A percentile compares a stretch with the other conserved stretches of the same genome.
Evolutionary conservation across 257 asterid species (phyloP).

Genomic region (Eustoma russellianum): DNA sequence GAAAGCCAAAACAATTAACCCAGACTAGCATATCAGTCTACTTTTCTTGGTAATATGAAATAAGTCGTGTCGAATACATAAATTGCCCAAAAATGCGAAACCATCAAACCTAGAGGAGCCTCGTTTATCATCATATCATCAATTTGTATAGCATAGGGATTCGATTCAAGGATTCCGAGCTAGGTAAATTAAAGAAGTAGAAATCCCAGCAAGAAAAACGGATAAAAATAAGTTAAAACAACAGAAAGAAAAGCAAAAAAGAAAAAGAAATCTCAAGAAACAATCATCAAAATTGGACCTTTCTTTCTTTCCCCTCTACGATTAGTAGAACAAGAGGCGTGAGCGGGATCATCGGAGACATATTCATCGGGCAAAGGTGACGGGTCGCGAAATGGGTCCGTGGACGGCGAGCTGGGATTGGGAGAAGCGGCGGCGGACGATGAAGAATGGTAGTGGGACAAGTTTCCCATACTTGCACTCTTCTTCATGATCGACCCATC

Average conservation of each 20-base stretch:
- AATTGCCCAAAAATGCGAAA: not conserved
- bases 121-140: not conserved
- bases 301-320: slow-evolving; percentile 40
- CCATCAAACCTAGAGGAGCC: not conserved
- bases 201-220: not conserved
- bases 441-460: slow-evolving; percentile 31
- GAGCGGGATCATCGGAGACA: slow-evolving; percentile 55
- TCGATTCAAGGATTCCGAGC: not conserved
- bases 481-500: slow-evolving; percentile 46
- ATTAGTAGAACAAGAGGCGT: slow-evolving; percentile 26
- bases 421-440: too few relatives aligned
- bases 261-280: not conserved
- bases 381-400: slow-evolving; percentile 21
- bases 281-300: slow-evolving; percentile 12
- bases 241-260: not conserved
- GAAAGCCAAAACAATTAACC: too few relatives aligned
- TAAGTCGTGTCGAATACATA: too few relatives aligned
- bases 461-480: slow-evolving; percentile 56
- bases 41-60: too few relatives aligned
- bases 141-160: not conserved
- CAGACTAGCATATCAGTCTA: too few relatives aligned
- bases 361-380: slow-evolving; percentile 39
- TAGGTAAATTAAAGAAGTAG: not conserved
- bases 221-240: not conserved
- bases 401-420: slow-evolving; percentile 28